Evolutionary conservation across 306 rosid genomes (phyloP), one percentile per base, ranked within the genome.

Genomic region (Senna siamea): DNA sequence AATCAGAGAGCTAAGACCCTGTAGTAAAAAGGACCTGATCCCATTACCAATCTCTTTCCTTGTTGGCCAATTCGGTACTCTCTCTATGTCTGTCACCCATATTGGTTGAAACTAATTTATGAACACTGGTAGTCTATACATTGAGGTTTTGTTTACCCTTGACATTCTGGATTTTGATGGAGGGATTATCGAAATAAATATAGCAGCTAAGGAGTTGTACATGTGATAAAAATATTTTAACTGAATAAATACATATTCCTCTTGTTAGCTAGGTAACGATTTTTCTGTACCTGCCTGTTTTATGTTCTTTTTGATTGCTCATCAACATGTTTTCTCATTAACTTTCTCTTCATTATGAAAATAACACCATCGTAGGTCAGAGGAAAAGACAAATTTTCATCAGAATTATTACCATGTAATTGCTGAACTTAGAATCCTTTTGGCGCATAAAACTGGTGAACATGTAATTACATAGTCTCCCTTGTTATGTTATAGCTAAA

Each of bases 1-100:
- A 44, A 19, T 9, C 69, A 41, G 74, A 73, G 70, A 78, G 73
- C 84, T 83, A 85, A 85, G 52, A 65, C 47, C 46, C 52, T 41
- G 61, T 9, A 38, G 43, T 6, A 32, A 15, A 38, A 56, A 54
- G 77, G 65, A 59, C 32, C 53, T 56, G 66, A 66, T 77, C 32
- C 44, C 14, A 4, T 80, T 26, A 37, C 50, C 58, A 28, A 70
- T 75, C 30, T 38, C 50, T 48, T 57, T 48, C 56, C 35, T 69
- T 19, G 23, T 59, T 2, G 55, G 52, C 62, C 70, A 17, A 44
- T 66, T 50, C 17, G 35, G 72, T 48, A 65, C 63, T 54, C n/a
- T 30, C 62, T 38, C 72, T 43, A 65, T 35, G 67, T 9, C 28
- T 18, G 48, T 18, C 30, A 1, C 41, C 1, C 13, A 9, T 12